phyloP scores from a whole-genome alignment of 2,329 filamentous ascomycete genomes.

The Plectosphaerella sp. region DNA sequence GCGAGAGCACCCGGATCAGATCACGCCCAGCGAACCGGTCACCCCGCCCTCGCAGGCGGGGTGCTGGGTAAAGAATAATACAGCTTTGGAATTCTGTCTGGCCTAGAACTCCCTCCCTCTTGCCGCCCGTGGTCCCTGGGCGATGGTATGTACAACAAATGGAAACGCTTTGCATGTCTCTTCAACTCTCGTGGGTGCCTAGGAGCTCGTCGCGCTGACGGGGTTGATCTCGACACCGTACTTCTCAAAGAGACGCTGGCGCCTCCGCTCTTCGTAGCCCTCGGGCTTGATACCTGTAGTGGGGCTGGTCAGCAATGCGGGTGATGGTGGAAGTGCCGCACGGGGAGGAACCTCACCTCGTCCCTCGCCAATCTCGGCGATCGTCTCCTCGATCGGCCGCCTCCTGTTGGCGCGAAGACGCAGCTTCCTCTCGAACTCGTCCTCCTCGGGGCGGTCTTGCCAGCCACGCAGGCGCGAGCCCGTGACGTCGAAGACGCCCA shows the following conservation, averaged over 20 bases:
- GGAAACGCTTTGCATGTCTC: constrained; percentile 4
- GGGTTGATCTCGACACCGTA: constrained; percentile 82
- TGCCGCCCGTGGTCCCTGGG: constrained; percentile 6
- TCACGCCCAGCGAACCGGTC: neutral
- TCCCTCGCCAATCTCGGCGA: constrained; percentile 79
- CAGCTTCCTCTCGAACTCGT: constrained; percentile 74
- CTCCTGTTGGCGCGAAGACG: constrained; percentile 68
- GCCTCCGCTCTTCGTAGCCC: constrained; percentile 80
- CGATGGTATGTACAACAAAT: constrained; percentile 14
- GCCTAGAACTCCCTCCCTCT: constrained; percentile 11
- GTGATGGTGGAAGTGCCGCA: neutral
- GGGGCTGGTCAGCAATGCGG: constrained; percentile 4
- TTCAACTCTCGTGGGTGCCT: constrained; percentile 8
- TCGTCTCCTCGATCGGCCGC: constrained; percentile 71
- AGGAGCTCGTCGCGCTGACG: constrained; percentile 47
- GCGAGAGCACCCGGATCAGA: neutral
- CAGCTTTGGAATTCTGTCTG: constrained; percentile 30
- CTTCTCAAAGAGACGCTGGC: constrained; percentile 75
- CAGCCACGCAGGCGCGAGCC: constrained; percentile 52
- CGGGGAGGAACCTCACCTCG: constrained; percentile 57
- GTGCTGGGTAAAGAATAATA: constrained; percentile 9
- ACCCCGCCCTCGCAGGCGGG: neutral
- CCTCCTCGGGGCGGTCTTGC: constrained; percentile 47
- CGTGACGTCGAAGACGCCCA: constrained; percentile 65
- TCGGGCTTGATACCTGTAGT: constrained; percentile 69